A percentile compares a stretch with the other conserved stretches of the same genome.
Conservation (phyloP, 2,329 filamentous ascomycete genomes). For the Aspergillus sp. region DNA sequence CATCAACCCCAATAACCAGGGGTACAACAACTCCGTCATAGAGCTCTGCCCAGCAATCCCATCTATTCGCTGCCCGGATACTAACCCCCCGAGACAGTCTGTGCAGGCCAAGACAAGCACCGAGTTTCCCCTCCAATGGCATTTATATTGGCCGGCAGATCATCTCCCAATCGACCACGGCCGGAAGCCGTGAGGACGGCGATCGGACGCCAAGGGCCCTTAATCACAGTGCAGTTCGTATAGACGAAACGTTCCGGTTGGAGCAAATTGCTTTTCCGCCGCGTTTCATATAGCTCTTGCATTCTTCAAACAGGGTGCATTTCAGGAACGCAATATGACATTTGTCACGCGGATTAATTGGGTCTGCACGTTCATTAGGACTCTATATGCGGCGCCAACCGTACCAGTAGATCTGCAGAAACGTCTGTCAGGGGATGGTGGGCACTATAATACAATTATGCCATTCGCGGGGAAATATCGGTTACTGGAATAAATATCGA, state of each 20-base stretch:
- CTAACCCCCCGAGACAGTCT: background rate
- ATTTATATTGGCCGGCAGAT: background rate
- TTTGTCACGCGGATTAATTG: too few species aligned
- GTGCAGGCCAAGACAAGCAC: background rate
- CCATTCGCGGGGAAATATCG: too few species aligned
- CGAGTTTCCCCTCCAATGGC: constrained; percentile 4
- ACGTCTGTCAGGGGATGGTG: too few species aligned
- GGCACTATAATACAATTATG: too few species aligned
- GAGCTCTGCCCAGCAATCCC: background rate
- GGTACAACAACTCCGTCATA: background rate
- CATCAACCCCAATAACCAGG: background rate
- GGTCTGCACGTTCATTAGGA: too few species aligned
- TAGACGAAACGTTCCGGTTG: background rate
- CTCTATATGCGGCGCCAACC: too few species aligned
- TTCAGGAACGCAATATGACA: too few species aligned
- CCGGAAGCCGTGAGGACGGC: background rate
- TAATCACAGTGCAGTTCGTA: background rate
- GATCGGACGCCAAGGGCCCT: background rate
- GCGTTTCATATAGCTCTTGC: too few species aligned
- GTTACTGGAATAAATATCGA: too few species aligned
- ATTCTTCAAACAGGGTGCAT: too few species aligned
- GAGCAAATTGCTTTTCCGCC: background rate
- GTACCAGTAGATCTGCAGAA: too few species aligned
- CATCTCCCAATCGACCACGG: constrained; percentile 1
- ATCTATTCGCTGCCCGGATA: too few species aligned